Base-by-base conservation (phyloP, 306 rosid genomes). In the Carpinus fangiana region DNA sequence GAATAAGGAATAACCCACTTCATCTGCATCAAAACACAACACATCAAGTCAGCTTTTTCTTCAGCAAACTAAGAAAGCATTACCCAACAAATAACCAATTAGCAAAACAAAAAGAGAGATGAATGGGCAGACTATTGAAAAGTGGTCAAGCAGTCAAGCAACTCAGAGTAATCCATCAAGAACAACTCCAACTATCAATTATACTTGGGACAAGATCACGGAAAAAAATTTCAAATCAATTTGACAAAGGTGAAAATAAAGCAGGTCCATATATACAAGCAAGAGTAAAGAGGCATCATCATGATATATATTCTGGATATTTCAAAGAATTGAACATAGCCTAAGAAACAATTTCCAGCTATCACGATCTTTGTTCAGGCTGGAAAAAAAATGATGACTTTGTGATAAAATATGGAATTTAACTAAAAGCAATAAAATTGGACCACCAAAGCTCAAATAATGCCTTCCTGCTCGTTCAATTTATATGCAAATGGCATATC, bases 1-100 rank as follows among this genome's bases (percentile, higher is more conserved):
- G 92, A 90, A 80, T 81, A 72, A 60, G 80, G 65, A 86, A 84
- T 83, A 67, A 78, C 84, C 92, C 83, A 89, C 97, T 83, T 87
- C 89, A 80, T 90, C 97, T 94, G 95, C 89, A 84, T 14, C 75
- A 76, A 53, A 80, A 76, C 6, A 41, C 72, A 81, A 71, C 31
- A 51, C 78, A 65, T 70, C 34, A 31, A 75, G 48, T 86, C 52
- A 82, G 83, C 76, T 18, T 68, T 41, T 48, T 73, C 59, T 59
- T 73, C 8, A 60, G 47, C 14, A 23, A 76, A 71, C 54, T 43
- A 64, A 67, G 28, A 18, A 67, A 38, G 72, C 12, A 5, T 28
- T 7, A 2, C 5, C 23, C 11, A 43, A 23, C 50, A 16, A 26
- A 48, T 7, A 70, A 13, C 5, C 7, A 13, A 54, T 26, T 8